phyloP scores from a whole-genome alignment of 371 early-diverging fungal genomes.

The Rhizopus delemar region DNA sequence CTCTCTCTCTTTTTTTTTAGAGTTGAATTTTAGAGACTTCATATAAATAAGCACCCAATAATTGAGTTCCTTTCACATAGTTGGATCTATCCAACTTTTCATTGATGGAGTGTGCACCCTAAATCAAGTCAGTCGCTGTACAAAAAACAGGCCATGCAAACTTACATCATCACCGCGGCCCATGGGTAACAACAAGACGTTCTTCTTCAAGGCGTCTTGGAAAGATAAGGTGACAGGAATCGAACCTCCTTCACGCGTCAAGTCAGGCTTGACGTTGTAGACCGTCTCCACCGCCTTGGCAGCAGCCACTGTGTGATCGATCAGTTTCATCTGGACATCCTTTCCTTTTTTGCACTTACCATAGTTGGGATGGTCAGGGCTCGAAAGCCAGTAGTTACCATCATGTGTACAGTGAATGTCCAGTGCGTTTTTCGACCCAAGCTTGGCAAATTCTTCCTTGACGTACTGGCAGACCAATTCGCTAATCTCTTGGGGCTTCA shows the following conservation, averaged over 20 bases:
- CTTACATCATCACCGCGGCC: conserved; percentile 83
- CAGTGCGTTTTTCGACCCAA: conserved; percentile 84
- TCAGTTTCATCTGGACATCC: neutral
- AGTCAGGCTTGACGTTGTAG: conserved; percentile 87
- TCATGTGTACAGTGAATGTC: conserved; percentile 75
- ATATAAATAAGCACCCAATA: conserved; percentile 87
- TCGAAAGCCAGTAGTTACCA: conserved; percentile 93
- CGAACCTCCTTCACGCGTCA: conserved; percentile 96
- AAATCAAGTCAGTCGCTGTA: conserved; percentile 9
- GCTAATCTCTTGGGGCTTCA: conserved; percentile 80
- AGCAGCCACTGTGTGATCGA: conserved; percentile 68
- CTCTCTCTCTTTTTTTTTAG: conserved; percentile 20
- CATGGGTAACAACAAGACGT: conserved; percentile 91
- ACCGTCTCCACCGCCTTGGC: conserved; percentile 88
- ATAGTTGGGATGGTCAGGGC: conserved; percentile 90
- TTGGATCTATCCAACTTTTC: conserved; percentile 93
- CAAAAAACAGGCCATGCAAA: conserved; percentile 1
- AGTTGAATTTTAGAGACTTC: conserved; percentile 66
- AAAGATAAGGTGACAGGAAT: conserved; percentile 98
- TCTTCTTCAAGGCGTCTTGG: conserved; percentile 91
- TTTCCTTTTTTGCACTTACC: conserved; percentile 42
- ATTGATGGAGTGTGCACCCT: conserved; percentile 96
- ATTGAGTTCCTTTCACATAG: conserved; percentile 93
- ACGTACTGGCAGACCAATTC: conserved; percentile 75
- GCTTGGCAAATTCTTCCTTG: conserved; percentile 81